phyloP scores from a whole-genome alignment of 108 stramenopile species.

The Skeletonema costatum region DNA sequence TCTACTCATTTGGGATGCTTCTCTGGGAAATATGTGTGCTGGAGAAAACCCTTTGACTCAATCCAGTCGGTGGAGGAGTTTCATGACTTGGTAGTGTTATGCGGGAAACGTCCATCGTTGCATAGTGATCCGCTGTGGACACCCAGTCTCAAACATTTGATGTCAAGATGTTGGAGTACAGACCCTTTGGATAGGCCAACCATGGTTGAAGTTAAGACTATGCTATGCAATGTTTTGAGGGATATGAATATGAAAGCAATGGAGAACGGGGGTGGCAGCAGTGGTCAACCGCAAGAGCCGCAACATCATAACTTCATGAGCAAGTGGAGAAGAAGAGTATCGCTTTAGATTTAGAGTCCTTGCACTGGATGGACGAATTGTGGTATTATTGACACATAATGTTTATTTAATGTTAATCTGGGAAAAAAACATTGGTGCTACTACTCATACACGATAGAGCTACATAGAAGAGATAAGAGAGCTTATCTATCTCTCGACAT shows the following conservation, averaged over 20 bases:
- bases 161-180: conserved; percentile 65
- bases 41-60: conserved; percentile 68
- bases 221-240: conserved; percentile 37
- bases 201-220: conserved; percentile 47
- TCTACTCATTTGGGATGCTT: conserved; percentile 75
- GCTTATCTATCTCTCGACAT: too few species aligned
- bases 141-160: conserved; percentile 60
- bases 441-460: too few species aligned
- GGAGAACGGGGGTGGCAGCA: neutral
- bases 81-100: conserved; percentile 51
- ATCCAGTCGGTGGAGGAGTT: conserved; percentile 30
- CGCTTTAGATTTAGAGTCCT: neutral
- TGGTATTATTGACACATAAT: neutral
- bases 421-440: too few species aligned
- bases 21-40: conserved; percentile 66
- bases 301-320: neutral
- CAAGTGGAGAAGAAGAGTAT: conserved; percentile 1
- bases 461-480: too few species aligned
- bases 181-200: conserved; percentile 54
- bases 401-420: too few species aligned
- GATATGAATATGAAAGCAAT: conserved; percentile 17
- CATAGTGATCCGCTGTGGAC: conserved; percentile 67
- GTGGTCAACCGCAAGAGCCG: neutral
- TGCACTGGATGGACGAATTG: neutral
- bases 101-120: conserved; percentile 63